Base-by-base conservation (phyloP, 2,329 filamentous ascomycete genomes). In the Phialophora chinensis region DNA sequence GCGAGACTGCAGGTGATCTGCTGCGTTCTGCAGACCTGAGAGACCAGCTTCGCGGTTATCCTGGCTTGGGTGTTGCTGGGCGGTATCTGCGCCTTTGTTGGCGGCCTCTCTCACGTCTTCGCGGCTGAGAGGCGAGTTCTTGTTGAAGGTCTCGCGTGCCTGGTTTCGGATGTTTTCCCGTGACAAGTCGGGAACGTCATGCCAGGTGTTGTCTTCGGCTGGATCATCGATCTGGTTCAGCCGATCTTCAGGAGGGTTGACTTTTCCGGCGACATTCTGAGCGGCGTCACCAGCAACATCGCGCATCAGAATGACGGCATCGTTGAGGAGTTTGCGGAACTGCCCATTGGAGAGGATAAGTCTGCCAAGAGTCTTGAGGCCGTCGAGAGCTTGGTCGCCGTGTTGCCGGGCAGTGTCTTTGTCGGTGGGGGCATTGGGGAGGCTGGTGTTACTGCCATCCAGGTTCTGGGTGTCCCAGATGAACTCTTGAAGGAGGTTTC, bases 271-370 rank as follows among this genome's bases (percentile, higher is more conserved):
- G 6, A 90, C 90, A 74, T 91, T 94, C 69, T 86, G 85, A 11
- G 95, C 93, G 29, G 91, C 92, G 79, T 99, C 95, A 60, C 93
- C 92, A 66, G 91, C 92, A 75, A 99, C 95, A 75, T 98, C 94
- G 42, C 93, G 91, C 49, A 96, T 78, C 10, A 99, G 85, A 42
- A 94, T 83, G 29, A 87, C 87, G 12, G 91, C 90, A 83, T 99
- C 95, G 68, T 86, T 91, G 72, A 97, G 85, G 38, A 97, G 87
- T 82, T 97, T 97, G 73, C 93, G 87, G 84, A 96, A 97, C 78
- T 98, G 93, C 72, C 95, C 95, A 74, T 99, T 99, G 74, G 93
- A 96, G 75, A 98, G 90, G 73, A 98, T 83, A 65, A 99, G 84
- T 20, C 90, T 93, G 60, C 94, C 95, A 0, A 99, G 84, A 3